Percentiles rank a stretch among this genome's conserved stretches.
These are phyloP conservation scores for Juncus effusus DNA, from an alignment of 176 grass and related monocot species.

Conservation along the genomic window DNA sequence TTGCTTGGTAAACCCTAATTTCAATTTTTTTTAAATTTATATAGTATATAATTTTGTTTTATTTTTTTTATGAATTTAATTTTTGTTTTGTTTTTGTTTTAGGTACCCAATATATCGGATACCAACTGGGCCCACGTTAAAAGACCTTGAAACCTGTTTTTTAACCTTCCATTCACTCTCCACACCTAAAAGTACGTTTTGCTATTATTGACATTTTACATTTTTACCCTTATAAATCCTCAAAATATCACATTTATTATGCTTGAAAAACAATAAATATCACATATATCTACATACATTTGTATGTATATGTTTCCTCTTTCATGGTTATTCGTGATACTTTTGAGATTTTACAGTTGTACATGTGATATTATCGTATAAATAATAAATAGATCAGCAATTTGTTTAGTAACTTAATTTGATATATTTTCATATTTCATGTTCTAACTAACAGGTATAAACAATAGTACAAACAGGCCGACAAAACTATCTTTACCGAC, in stretches of 20 bases:
- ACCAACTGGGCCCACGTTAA: constrained; percentile 92
- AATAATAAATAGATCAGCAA: too few relatives aligned
- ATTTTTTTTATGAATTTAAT: background rate
- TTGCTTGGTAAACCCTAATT: constrained; percentile 71
- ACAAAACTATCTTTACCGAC: constrained; percentile 39
- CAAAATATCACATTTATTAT: background rate
- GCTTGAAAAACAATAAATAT: background rate
- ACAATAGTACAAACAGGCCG: constrained; percentile 7
- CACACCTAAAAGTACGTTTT: constrained; percentile 50
- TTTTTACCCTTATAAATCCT: background rate
- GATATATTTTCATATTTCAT: background rate
- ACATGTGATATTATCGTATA: too few relatives aligned
- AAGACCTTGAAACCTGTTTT: constrained; percentile 96
- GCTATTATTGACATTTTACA: constrained; percentile 6
- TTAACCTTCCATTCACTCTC: constrained; percentile 87
- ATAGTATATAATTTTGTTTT: background rate
- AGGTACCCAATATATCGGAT: constrained; percentile 99
- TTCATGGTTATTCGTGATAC: too few relatives aligned
- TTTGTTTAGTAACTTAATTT: too few relatives aligned
- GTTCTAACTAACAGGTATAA: constrained; percentile 28
- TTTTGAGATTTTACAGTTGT: too few relatives aligned
- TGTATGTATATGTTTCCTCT: too few relatives aligned
- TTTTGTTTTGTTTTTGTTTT: constrained; percentile 49
- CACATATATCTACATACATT: background rate
- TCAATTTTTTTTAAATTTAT: background rate